These are phyloP conservation scores for Austroboletus novae-zelandiae DNA, from an alignment of 1,284 basidiomycete species.

Conservation along the genomic window DNA sequence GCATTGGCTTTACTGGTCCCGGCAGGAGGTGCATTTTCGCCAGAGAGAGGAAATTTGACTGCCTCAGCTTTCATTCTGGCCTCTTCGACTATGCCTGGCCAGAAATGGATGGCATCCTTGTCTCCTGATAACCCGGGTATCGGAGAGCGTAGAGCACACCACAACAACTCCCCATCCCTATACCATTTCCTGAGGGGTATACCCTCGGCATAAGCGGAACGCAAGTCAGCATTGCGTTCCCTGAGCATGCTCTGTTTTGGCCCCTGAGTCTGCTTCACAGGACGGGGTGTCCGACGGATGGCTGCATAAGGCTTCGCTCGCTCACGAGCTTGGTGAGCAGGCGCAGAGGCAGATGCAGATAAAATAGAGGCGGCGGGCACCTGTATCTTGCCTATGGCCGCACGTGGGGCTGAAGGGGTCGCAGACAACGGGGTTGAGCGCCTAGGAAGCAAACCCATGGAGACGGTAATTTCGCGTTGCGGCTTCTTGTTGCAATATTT, in stretches of 20 bases:
- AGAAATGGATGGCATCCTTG: slow-evolving; percentile 53
- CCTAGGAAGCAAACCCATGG: slow-evolving; percentile 46
- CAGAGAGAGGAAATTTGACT: slow-evolving; percentile 11
- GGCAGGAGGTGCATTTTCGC: slow-evolving; percentile 6
- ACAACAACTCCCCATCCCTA: slow-evolving; percentile 69
- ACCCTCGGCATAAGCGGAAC: slow-evolving; percentile 44
- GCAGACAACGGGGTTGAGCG: slow-evolving; percentile 34
- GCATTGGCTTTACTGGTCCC: background rate
- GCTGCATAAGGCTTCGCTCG: slow-evolving; percentile 49
- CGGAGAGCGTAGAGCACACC: slow-evolving; percentile 59
- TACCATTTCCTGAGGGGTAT: slow-evolving; percentile 50
- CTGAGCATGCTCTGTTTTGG: slow-evolving; percentile 49
- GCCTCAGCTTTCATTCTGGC: slow-evolving; percentile 44
- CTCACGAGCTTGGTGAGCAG: slow-evolving; percentile 20
- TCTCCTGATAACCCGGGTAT: slow-evolving; percentile 42
- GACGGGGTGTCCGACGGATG: slow-evolving; percentile 51
- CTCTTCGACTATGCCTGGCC: slow-evolving; percentile 71
- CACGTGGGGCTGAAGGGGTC: slow-evolving; percentile 13
- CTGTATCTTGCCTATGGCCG: slow-evolving; percentile 1
- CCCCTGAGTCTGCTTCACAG: slow-evolving; percentile 37
- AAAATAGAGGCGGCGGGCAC: background rate
- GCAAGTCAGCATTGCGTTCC: slow-evolving; percentile 60
- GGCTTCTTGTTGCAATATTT: slow-evolving; percentile 74
- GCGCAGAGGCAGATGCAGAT: slow-evolving; percentile 4
- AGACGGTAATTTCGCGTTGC: slow-evolving; percentile 64